Evolutionary conservation across 139 green algal species (phyloP), one percentile per base, ranked within the genome.

Genomic region (Picochlorum sp.): DNA sequence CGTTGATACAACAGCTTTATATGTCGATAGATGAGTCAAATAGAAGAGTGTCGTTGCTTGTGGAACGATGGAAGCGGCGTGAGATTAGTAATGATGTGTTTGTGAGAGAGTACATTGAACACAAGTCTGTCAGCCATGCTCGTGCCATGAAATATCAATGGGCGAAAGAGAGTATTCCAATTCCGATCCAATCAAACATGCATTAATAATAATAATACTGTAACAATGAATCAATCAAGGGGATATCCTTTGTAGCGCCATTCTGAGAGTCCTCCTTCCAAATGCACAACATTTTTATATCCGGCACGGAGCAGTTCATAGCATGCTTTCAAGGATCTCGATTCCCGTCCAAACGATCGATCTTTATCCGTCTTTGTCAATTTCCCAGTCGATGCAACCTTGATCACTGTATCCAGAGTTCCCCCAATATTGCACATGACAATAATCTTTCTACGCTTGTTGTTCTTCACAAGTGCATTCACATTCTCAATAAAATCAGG

Each of bases 261-360:
- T 21, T 75, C 62, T 28, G 62, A 63, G 11, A 88, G 59, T 1
- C 84, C 84, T 2, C 81, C 82, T 52, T 87, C 67, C 49, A 90
- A 63, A 62, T 84, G 75, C 28, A 83, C 57, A 20, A 90, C 69
- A 45, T 90, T 73, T 24, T 38, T 83, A 56, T 65, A 90, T 8
- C 80, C 83, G 6, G 71, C 77, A 69, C 82, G 58, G 58, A 83
- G 38, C 16, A 91, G 63, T 67, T 92, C 83, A 57, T 88, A 86
- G 45, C 75, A 84, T 4, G 81, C 86, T 69, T 94, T 94, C 49
- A 94, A 77, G 14, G 72, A 82, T 45, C 86, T 73, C 6, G 70
- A 77, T 72, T 94, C 86, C 3, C 84, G 60, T 6, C 86, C 85
- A 74, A 92, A 93, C 0, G 60, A 45, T 15, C 85, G 63, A 44